Conservation (phyloP, 345 rosid species). For the Adansonia digitata region DNA sequence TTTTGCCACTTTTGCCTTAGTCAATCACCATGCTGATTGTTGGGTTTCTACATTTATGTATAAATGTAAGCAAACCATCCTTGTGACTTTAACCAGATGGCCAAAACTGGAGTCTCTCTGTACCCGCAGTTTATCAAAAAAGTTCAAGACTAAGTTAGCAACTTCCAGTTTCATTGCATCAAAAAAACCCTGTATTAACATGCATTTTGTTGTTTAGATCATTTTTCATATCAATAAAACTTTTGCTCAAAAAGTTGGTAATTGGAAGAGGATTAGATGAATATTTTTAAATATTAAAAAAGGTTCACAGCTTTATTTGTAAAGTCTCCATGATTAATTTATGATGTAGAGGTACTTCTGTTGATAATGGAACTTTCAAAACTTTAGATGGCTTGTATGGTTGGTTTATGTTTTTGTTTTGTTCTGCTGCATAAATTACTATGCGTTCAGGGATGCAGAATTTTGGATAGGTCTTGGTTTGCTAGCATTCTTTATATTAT, state of each 20-base stretch:
- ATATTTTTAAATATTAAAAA: background rate
- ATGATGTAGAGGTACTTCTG: background rate
- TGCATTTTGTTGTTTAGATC: background rate
- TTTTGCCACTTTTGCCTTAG: background rate
- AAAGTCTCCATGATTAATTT: background rate
- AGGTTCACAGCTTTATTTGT: background rate
- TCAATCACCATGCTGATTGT: background rate
- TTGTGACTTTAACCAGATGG: background rate
- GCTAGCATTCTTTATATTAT: background rate
- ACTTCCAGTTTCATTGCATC: background rate
- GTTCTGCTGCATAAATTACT: background rate
- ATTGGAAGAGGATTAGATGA: background rate
- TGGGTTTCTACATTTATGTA: background rate
- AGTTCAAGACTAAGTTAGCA: background rate
- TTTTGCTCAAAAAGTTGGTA: background rate
- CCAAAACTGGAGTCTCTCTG: background rate
- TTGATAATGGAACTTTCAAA: background rate
- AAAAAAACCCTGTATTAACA: background rate
- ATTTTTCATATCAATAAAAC: background rate
- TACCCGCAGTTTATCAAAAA: background rate
- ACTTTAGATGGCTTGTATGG: background rate
- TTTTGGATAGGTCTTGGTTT: background rate
- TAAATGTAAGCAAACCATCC: background rate
- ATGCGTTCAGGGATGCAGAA: background rate
- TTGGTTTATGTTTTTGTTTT: background rate